Evolutionary conservation across 805 yeast species (phyloP).

Genomic region (Soucietia sequanensis): DNA sequence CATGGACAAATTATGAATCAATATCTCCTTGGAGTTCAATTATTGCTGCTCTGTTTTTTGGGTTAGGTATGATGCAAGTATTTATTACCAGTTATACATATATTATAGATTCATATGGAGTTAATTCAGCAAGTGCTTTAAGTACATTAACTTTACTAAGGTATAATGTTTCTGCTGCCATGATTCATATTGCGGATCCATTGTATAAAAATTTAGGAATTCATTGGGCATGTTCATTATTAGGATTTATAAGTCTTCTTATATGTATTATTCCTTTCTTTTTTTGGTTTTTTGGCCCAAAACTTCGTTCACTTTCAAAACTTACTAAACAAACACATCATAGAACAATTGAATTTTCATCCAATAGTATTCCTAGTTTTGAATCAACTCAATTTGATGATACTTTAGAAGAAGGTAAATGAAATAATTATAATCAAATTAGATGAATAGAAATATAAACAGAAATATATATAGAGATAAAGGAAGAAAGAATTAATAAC

Average conservation of each 20-base stretch:
- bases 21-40: conserved; percentile 6
- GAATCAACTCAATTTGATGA: no score
- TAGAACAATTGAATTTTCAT: no score
- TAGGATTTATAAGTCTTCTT: conserved; percentile 2
- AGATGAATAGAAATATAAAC: no score
- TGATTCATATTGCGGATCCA: conserved; percentile 2
- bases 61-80: conserved; percentile 5
- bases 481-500: no score
- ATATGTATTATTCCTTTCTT: no score
- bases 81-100: conserved; percentile 3
- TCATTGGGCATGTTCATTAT: conserved; percentile 3
- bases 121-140: conserved; percentile 5
- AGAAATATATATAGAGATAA: no score
- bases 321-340: no score
- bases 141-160: conserved; percentile 4
- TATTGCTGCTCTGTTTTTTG: conserved; percentile 3
- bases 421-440: no score
- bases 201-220: conserved; percentile 2
- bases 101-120: conserved; percentile 5
- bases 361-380: no score
- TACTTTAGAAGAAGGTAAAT: no score
- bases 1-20: conserved; percentile 16
- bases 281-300: no score
- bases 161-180: conserved; percentile 3
- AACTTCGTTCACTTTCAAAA: no score